Evolutionary conservation across 2,329 filamentous ascomycete species (phyloP).

Genomic region (Sporothrix luriei): DNA sequence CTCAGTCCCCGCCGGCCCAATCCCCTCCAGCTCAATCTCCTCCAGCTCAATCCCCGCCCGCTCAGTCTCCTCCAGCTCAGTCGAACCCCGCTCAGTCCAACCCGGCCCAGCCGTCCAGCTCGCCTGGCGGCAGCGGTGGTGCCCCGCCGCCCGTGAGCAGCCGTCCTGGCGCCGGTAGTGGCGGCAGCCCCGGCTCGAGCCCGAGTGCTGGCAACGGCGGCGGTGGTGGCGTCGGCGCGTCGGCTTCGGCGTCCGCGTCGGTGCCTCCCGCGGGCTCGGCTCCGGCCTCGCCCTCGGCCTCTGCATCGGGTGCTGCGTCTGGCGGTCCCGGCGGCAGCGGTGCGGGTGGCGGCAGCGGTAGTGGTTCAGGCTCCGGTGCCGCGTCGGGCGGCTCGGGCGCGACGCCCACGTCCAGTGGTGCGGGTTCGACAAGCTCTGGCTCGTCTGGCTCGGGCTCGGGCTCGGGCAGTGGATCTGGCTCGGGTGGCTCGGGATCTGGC

Average conservation of each 20-base stretch:
- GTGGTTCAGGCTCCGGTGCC: not conserved
- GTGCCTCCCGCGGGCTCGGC: not conserved
- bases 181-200: constrained; percentile 4
- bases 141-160: not conserved
- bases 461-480: not conserved
- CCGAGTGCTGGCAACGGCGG: not conserved
- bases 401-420: not conserved
- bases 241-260: not conserved
- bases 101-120: not conserved
- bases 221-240: too few species aligned
- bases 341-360: not conserved
- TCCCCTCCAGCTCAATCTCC: not conserved
- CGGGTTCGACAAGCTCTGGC: not conserved
- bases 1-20: not conserved
- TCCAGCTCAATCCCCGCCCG: not conserved
- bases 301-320: not conserved
- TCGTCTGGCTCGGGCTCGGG: constrained; percentile 15
- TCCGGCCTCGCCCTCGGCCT: not conserved
- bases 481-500: not conserved
- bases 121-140: not conserved
- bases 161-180: not conserved
- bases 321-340: not conserved
- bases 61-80: not conserved
- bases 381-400: not conserved
- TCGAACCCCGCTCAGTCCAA: not conserved